Evolutionary conservation across 345 rosid species (phyloP).

Genomic region (Linum lewisii): DNA sequence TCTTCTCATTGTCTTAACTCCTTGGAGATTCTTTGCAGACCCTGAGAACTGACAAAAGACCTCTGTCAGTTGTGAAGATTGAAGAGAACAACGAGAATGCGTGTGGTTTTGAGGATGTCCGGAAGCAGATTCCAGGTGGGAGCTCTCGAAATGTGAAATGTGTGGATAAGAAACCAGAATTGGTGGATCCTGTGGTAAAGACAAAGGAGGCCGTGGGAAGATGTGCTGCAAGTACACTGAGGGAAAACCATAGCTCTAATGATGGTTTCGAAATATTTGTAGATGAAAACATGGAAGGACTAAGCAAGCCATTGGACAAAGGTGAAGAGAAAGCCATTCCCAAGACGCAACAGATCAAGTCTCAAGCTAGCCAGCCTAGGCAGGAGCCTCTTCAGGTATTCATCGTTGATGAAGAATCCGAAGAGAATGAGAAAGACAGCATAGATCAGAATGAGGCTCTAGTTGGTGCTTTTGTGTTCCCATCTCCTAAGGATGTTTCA

Average conservation of each 20-base stretch:
- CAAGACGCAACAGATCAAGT: too few species aligned
- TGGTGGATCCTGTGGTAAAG: too few species aligned
- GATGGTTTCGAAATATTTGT: constrained; percentile 39
- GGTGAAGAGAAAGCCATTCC: constrained; percentile 22
- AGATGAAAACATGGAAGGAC: constrained; percentile 36
- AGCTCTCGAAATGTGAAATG: constrained; percentile 12
- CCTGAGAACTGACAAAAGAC: constrained; percentile 28
- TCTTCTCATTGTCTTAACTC: constrained; percentile 13
- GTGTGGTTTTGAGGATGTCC: constrained; percentile 9
- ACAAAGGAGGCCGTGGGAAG: constrained; percentile 78
- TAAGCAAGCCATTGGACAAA: constrained; percentile 13
- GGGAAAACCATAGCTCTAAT: constrained; percentile 27
- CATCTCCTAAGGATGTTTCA: constrained; percentile 46
- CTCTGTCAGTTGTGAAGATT: constrained; percentile 18
- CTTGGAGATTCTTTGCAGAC: constrained; percentile 21
- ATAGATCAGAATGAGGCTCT: constrained; percentile 17
- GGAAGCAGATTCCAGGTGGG: constrained; percentile 7
- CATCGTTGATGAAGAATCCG: constrained; percentile 47
- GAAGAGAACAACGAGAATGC: constrained; percentile 24
- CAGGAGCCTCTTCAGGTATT: constrained; percentile 45
- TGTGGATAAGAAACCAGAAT: constrained; percentile 34
- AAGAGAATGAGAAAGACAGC: constrained; percentile 24
- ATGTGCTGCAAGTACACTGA: constrained; percentile 26
- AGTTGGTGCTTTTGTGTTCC: constrained; percentile 44
- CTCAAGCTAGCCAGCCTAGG: constrained; percentile 23